Conservation (phyloP, 2,329 filamentous ascomycete genomes). For the Fonsecaea multimorphosa region DNA sequence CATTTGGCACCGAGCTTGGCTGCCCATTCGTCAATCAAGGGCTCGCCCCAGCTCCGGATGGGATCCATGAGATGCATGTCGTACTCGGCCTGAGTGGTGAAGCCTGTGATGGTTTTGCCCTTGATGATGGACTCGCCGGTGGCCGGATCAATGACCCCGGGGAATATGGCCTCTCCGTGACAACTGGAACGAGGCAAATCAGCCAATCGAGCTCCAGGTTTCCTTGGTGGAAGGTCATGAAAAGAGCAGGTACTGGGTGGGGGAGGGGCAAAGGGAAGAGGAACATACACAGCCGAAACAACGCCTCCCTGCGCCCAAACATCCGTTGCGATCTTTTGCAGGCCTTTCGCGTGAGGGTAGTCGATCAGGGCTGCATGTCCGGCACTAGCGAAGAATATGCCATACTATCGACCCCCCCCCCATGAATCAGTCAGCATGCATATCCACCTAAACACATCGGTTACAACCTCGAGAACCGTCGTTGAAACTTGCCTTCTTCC, state of each 20-base stretch:
- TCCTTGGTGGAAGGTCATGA: neutral
- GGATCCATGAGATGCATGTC: conserved; percentile 45
- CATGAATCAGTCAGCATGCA: neutral
- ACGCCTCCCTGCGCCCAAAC: conserved; percentile 52
- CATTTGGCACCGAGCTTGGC: conserved; percentile 43
- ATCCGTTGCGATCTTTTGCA: conserved; percentile 51
- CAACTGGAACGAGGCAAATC: conserved; percentile 31
- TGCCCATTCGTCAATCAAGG: conserved; percentile 47
- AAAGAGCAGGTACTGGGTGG: neutral
- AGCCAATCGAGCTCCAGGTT: neutral
- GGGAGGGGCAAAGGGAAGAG: neutral
- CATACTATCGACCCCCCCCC: conserved; percentile 40
- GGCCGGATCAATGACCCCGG: conserved; percentile 43
- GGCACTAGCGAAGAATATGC: conserved; percentile 53
- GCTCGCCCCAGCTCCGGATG: conserved; percentile 44
- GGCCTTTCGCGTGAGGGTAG: conserved; percentile 51
- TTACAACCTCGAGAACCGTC: neutral
- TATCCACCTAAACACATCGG: neutral
- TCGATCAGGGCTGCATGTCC: conserved; percentile 57
- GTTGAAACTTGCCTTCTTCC: conserved; percentile 20
- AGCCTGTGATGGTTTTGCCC: conserved; percentile 49
- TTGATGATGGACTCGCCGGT: conserved; percentile 48
- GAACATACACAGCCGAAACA: conserved; percentile 48
- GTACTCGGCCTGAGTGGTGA: conserved; percentile 49
- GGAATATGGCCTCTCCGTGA: conserved; percentile 51